These are phyloP conservation scores for Chrysoporthe deuterocubensis DNA, from an alignment of 2,329 filamentous ascomycete genomes.

Conservation along the genomic window DNA sequence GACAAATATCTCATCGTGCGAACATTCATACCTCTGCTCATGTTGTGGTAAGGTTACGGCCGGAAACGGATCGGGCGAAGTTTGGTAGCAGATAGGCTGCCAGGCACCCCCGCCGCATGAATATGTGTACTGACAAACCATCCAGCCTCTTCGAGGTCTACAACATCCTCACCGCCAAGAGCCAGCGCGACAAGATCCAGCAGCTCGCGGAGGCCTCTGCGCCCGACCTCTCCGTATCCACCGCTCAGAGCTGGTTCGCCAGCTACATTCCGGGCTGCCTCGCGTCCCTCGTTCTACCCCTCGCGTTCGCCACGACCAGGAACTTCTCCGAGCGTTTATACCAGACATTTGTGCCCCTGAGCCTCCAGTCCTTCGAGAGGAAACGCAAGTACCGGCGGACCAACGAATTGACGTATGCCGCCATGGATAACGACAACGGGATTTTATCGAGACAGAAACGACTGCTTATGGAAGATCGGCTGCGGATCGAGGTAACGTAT, in stretches of 20 bases:
- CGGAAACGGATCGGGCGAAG: not conserved
- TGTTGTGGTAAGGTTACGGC: constrained; percentile 10
- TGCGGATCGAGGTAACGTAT: constrained; percentile 27
- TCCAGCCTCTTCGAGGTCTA: constrained; percentile 22
- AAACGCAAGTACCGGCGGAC: constrained; percentile 11
- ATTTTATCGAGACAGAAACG: constrained; percentile 27
- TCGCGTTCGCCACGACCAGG: constrained; percentile 25
- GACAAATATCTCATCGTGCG: constrained; percentile 27
- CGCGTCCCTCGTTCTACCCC: constrained; percentile 22
- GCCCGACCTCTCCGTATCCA: constrained; percentile 22
- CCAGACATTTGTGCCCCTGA: constrained; percentile 14
- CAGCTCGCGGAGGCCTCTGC: not conserved
- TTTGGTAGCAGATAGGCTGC: too few species aligned
- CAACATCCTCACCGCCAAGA: constrained; percentile 16
- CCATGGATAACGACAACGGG: constrained; percentile 26
- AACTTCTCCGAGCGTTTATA: constrained; percentile 20
- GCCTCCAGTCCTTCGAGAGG: constrained; percentile 8
- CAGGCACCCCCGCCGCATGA: not conserved
- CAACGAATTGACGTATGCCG: constrained; percentile 11
- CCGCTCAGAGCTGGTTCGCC: constrained; percentile 7
- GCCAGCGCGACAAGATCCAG: not conserved
- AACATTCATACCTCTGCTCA: constrained; percentile 14
- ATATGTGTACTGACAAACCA: not conserved
- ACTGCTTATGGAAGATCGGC: constrained; percentile 25
- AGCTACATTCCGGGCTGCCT: constrained; percentile 26